Conservation (phyloP, 1,284 basidiomycete genomes). For the Sporisorium scitamineum region DNA sequence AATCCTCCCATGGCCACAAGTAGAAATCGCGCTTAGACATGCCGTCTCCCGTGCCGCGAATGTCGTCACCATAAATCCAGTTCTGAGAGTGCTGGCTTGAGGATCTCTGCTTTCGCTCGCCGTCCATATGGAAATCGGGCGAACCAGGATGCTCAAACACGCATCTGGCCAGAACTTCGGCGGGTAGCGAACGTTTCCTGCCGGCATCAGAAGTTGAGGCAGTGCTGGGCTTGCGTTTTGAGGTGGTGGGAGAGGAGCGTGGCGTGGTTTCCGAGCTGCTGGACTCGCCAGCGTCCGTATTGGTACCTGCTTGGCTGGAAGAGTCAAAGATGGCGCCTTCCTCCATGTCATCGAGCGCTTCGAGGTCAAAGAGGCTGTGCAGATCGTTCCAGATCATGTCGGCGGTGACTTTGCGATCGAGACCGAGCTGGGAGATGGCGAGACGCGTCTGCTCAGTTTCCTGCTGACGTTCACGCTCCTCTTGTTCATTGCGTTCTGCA, state of each 20-base stretch:
- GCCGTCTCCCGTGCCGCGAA: constrained; percentile 41
- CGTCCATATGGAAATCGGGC: constrained; percentile 39
- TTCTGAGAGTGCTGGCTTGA: constrained; percentile 29
- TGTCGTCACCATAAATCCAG: constrained; percentile 45
- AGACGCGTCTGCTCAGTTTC: constrained; percentile 29
- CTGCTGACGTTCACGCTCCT: constrained; percentile 38
- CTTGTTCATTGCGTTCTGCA: constrained; percentile 34
- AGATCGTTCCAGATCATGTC: constrained; percentile 54
- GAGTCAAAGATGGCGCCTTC: constrained; percentile 49
- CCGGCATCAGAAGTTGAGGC: background rate
- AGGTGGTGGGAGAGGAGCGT: constrained; percentile 5
- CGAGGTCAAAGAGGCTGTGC: constrained; percentile 53
- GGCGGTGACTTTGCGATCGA: constrained; percentile 28
- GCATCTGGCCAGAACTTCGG: constrained; percentile 21
- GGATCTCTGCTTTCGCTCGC: constrained; percentile 20
- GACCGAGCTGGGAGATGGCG: constrained; percentile 45
- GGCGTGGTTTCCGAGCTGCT: constrained; percentile 33
- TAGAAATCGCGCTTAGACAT: constrained; percentile 52
- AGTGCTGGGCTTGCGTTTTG: constrained; percentile 21
- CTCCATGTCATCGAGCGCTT: constrained; percentile 60
- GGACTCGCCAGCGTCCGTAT: constrained; percentile 30
- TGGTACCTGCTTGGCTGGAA: constrained; percentile 41
- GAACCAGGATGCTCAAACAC: constrained; percentile 46
- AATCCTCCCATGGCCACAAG: constrained; percentile 50
- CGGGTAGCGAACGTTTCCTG: constrained; percentile 13